phyloP scores from a whole-genome alignment of 139 green algal species.

The Coccomyxa sp. region DNA sequence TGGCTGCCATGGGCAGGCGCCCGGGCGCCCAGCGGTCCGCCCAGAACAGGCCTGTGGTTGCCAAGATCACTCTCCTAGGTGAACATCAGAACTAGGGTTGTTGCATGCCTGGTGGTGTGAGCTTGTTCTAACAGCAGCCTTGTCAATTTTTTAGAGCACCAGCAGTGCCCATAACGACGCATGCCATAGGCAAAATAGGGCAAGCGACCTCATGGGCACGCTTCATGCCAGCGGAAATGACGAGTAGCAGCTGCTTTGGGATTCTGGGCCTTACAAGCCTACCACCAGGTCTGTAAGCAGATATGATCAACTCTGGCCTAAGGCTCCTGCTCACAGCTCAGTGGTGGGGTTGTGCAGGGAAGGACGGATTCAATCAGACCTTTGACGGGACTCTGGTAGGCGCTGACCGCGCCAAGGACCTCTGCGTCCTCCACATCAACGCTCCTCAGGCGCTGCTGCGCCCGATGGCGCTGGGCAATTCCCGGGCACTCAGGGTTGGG shows the following conservation, averaged over 20 bases:
- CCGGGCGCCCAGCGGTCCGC: neutral
- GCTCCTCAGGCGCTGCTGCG: slow-evolving; percentile 32
- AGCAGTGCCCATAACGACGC: neutral
- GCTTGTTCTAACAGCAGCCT: neutral
- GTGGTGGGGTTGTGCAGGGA: slow-evolving; percentile 10
- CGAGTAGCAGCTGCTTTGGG: no score
- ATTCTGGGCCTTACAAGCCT: no score
- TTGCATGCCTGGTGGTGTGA: neutral
- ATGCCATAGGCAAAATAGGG: neutral
- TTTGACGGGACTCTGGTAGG: slow-evolving; percentile 62
- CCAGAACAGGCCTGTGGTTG: slow-evolving; percentile 20
- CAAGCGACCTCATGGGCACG: neutral
- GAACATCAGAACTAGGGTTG: neutral
- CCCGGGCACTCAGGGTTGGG: slow-evolving; percentile 47
- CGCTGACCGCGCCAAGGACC: slow-evolving; percentile 56
- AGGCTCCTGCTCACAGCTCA: neutral
- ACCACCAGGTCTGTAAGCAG: no score
- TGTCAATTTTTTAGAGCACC: neutral
- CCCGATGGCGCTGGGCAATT: slow-evolving; percentile 47
- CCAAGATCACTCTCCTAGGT: slow-evolving; percentile 62
- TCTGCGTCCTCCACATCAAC: slow-evolving; percentile 60
- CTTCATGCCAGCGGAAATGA: neutral
- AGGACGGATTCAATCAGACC: slow-evolving; percentile 50
- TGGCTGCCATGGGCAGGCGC: slow-evolving; percentile 11
- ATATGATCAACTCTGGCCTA: no score